phyloP scores from a whole-genome alignment of 169 alveolate genomes.

The Cryptosporidium felis region DNA sequence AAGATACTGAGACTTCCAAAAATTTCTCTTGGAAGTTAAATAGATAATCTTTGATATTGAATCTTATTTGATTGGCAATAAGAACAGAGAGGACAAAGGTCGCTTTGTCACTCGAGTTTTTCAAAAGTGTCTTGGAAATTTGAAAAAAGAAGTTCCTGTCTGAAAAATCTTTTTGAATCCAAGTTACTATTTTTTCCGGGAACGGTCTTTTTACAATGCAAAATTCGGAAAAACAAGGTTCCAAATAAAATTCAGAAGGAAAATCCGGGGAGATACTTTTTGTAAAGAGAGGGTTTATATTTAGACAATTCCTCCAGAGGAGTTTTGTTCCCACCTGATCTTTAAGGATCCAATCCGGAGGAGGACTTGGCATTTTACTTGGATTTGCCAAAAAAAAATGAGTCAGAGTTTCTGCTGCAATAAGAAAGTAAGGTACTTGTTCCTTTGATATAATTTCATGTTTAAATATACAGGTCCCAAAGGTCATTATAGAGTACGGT shows the following conservation, averaged over 20 bases:
- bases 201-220: background rate
- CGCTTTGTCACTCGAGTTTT: background rate
- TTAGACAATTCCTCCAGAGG: background rate
- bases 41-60: background rate
- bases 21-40: background rate
- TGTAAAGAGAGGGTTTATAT: background rate
- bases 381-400: background rate
- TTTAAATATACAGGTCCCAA: constrained; percentile 2
- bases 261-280: background rate
- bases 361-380: too few relatives aligned
- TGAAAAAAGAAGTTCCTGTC: background rate
- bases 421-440: constrained; percentile 1
- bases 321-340: background rate
- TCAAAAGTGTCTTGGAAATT: background rate
- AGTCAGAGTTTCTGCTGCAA: constrained; percentile 10
- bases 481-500: constrained; percentile 6
- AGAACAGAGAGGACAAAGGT: constrained; percentile 15
- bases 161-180: constrained; percentile 9
- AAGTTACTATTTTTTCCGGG: background rate
- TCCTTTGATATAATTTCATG: background rate
- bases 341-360: constrained; percentile 7
- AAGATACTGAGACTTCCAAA: background rate
- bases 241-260: background rate
- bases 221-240: constrained; percentile 17
- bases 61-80: background rate